Base-by-base conservation (phyloP, 2,329 filamentous ascomycete genomes). In the Nemania diffusa region DNA sequence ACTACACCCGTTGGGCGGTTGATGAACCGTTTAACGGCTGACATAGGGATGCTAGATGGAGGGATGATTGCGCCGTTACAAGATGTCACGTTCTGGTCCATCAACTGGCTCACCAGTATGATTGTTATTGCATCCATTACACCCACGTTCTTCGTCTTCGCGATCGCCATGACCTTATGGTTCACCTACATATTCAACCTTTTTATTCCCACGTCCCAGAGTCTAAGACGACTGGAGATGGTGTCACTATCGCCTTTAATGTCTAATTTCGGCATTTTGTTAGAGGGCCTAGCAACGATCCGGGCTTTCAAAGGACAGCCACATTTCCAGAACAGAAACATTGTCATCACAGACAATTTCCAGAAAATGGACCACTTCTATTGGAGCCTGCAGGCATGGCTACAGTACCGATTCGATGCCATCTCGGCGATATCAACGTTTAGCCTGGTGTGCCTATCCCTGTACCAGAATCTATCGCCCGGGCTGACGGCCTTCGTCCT, bases 361-460 rank as follows among this genome's bases (percentile, higher is more conserved):
- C 94, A 97, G 78, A 93, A 93, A 76, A 96, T 97, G 86, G 94
- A 97, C 74, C 94, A 97, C 78, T 97, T 97, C 80, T 97, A 97
- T 81, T 97, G 94, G 91, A 92, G 90, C 65, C 84, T 97, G 50
- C 93, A 97, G 71, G 88, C 89, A 7, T 97, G 94, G 94, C 84
- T 97, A 2, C 90, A 90, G 77, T 93, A 91, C 74, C 89, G 94
- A 13, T 95, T 96, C 63, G 90, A 93, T 72, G 79, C 83, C 8
- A 80, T 94, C 5, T 93, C 93, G 0, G 91, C 91, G 0, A 77
- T 87, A 3, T 92, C 92, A 7, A 93, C 92, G 0, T 91, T 95
- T 65, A 80, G 88, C 0, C 81, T 97, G 58, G 92, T 93, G 1
- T 78, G 90, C 1, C 85, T 94, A 9, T 94, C 94, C 15, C 82